Percentiles rank a stretch among this genome's conserved stretches.
Conservation (phyloP, 441 rosid genomes). For the Gossypium aridum region DNA sequence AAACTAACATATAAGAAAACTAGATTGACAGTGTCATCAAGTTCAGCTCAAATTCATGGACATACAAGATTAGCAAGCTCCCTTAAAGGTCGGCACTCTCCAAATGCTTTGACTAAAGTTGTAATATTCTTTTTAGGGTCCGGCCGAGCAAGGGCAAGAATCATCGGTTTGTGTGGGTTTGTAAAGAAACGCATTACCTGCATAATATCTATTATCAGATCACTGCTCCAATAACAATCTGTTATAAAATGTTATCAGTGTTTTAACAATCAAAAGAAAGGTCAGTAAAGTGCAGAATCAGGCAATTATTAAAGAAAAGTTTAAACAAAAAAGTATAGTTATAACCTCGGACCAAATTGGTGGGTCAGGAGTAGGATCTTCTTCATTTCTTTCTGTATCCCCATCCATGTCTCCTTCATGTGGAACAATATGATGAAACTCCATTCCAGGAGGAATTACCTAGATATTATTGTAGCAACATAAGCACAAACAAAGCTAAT, state of each 20-base stretch:
- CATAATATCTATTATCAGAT: slow-evolving; percentile 11
- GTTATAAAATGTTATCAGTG: background rate
- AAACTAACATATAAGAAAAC: background rate
- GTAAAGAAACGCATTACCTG: slow-evolving; percentile 95
- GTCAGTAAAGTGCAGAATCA: background rate
- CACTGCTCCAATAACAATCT: background rate
- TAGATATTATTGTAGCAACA: slow-evolving; percentile 19
- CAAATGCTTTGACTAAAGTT: slow-evolving; percentile 94
- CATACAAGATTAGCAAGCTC: slow-evolving; percentile 94
- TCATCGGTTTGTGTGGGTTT: slow-evolving; percentile 92
- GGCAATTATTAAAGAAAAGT: background rate
- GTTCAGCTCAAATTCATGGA: background rate
- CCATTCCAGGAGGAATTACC: slow-evolving; percentile 98
- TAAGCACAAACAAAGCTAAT: background rate
- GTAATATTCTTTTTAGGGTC: slow-evolving; percentile 97
- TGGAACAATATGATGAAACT: slow-evolving; percentile 82
- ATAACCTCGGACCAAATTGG: slow-evolving; percentile 87
- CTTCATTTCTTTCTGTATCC: slow-evolving; percentile 55
- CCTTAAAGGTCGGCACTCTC: slow-evolving; percentile 81
- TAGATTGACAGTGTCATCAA: background rate
- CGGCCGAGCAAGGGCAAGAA: slow-evolving; percentile 95
- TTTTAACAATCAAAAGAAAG: background rate
- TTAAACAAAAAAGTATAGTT: background rate
- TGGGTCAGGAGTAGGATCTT: slow-evolving; percentile 68
- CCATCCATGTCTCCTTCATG: slow-evolving; percentile 75